phyloP scores from a whole-genome alignment of 2,329 filamentous ascomycete species.

The Kalmusia sp. region DNA sequence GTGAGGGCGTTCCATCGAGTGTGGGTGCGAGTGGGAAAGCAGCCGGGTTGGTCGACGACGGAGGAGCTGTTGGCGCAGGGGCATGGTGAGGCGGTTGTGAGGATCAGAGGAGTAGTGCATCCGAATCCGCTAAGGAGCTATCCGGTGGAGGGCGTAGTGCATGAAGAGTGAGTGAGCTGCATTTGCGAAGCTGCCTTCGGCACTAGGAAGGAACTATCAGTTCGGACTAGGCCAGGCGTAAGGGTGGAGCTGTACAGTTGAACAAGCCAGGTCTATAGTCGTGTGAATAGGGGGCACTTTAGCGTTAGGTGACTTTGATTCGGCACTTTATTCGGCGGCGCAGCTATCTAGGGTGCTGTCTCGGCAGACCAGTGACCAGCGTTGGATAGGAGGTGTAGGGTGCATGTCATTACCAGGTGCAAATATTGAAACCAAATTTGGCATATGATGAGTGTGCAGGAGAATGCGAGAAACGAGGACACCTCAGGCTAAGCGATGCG shows the following conservation, averaged over 20 bases:
- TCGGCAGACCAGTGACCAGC: not conserved
- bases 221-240: too few species aligned
- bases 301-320: too few species aligned
- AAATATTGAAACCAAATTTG: not conserved
- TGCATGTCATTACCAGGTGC: not conserved
- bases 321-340: too few species aligned
- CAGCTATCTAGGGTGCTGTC: not conserved
- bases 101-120: conserved; percentile 12
- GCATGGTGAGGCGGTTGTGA: conserved; percentile 22
- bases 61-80: conserved; percentile 24
- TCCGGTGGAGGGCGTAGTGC: conserved; percentile 18
- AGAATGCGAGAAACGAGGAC: too few species aligned
- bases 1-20: conserved; percentile 3
- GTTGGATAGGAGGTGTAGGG: not conserved
- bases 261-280: too few species aligned
- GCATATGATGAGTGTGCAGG: not conserved
- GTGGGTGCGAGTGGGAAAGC: not conserved
- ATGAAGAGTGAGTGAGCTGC: not conserved
- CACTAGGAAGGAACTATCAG: too few species aligned
- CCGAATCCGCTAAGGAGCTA: conserved; percentile 31
- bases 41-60: conserved; percentile 14
- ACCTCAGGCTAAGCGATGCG: not conserved
- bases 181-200: too few species aligned
- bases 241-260: too few species aligned
- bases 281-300: too few species aligned